These are phyloP conservation scores for Rhizophora mangle DNA, from an alignment of 345 rosid genomes.

Conservation along the genomic window DNA sequence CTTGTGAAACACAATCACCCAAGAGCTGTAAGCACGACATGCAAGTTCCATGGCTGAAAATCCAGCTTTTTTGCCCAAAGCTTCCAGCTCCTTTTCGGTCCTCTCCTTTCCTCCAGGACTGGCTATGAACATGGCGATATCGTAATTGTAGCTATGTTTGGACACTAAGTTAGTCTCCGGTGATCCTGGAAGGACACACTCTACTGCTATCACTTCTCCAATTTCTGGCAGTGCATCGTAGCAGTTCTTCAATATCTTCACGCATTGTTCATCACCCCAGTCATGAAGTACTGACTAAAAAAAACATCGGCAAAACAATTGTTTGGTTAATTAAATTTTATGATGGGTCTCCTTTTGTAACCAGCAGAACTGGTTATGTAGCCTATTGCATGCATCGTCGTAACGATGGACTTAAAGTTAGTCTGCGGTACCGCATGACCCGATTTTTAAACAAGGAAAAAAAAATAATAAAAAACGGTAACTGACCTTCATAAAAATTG, in stretches of 20 bases:
- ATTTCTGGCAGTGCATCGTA: slow-evolving; percentile 26
- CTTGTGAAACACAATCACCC: too few relatives aligned
- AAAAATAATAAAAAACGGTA: neutral
- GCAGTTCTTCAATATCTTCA: slow-evolving; percentile 36
- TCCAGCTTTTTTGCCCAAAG: slow-evolving; percentile 27
- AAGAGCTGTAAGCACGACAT: too few relatives aligned
- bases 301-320: neutral
- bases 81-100: slow-evolving; percentile 20
- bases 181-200: slow-evolving; percentile 15
- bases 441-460: neutral
- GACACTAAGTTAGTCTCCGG: slow-evolving; percentile 10
- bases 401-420: too few relatives aligned
- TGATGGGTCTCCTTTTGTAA: neutral
- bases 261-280: slow-evolving; percentile 36
- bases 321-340: neutral
- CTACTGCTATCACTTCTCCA: slow-evolving; percentile 37
- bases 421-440: neutral
- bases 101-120: slow-evolving; percentile 39
- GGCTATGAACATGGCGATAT: slow-evolving; percentile 20
- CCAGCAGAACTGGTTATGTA: too few relatives aligned
- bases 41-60: slow-evolving; percentile 2
- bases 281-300: slow-evolving; percentile 25
- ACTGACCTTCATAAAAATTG: slow-evolving; percentile 25
- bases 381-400: too few relatives aligned
- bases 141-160: slow-evolving; percentile 11